Evolutionary conservation across 1,284 basidiomycete species (phyloP), one percentile per base, ranked within the genome.

Genomic region (Agroathelia rolfsii): DNA sequence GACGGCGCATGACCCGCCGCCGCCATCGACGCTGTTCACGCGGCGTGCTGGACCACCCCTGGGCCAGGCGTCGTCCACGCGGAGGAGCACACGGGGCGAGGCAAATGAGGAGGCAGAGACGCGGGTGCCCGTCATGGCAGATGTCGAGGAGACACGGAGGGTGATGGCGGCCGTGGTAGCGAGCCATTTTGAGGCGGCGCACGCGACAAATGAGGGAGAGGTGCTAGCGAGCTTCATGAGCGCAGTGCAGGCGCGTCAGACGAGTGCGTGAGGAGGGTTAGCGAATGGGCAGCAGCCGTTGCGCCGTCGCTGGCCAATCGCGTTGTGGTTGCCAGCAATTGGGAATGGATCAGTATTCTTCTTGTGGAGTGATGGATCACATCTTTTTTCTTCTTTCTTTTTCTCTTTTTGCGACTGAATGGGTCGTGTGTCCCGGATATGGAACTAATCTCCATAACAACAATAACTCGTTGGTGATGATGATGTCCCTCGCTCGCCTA

Each of bases 171-270:
- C 59, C 9, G 64, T 86, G 30, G 79, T 72, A 4, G 75, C 80
- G 45, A 60, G 63, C 36, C 83, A 86, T 52, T 84, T 83, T 49
- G 61, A 66, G 37, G 71, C 60, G 6, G 66, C 75, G 18, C 69
- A 64, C 48, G n/a, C n/a, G n/a, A n/a, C n/a, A n/a, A n/a, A n/a
- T n/a, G 83, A 86, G 53, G 72, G 80, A 32, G 82, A 86, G 39
- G 78, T 74, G n/a, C 57, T 86, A 22, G 76, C 78, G n/a, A 65
- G 71, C 27, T 86, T 86, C 44, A 75, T 84, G 73, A 73, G 67
- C 48, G 66, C 72, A 12, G 69, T 84, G n/a, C n/a, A n/a, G n/a
- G n/a, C n/a, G n/a, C n/a, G n/a, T n/a, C n/a, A n/a, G n/a, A n/a
- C n/a, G n/a, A n/a, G n/a, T n/a, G n/a, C n/a, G n/a, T n/a, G n/a